Conservation (phyloP, 352 stramenopile species). For the Globisporangium apiculatum region DNA sequence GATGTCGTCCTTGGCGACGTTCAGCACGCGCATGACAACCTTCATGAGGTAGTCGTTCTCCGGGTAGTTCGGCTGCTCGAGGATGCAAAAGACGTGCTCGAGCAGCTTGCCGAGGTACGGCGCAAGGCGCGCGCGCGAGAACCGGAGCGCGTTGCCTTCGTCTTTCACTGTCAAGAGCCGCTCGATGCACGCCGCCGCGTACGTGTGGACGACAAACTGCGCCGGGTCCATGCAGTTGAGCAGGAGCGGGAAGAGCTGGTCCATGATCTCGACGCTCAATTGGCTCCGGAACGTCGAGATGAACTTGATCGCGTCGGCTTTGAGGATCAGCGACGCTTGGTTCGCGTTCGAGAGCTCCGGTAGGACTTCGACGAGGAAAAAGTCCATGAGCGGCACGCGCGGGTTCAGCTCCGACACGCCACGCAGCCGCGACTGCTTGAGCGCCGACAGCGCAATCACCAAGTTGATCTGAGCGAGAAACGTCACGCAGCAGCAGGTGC, state of each 20-base stretch:
- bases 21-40: constrained; percentile 94
- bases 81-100: constrained; percentile 93
- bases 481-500: too few species aligned
- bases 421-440: constrained; percentile 88
- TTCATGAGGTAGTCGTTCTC: constrained; percentile 99
- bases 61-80: constrained; percentile 90
- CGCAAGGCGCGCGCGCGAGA: constrained; percentile 80
- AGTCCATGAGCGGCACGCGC: constrained; percentile 94
- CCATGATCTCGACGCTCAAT: constrained; percentile 89
- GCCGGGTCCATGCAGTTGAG: constrained; percentile 77
- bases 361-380: constrained; percentile 92
- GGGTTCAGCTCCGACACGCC: constrained; percentile 95
- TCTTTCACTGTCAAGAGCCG: constrained; percentile 95
- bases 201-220: constrained; percentile 97
- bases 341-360: constrained; percentile 88
- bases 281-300: constrained; percentile 98
- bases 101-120: constrained; percentile 92
- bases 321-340: constrained; percentile 90
- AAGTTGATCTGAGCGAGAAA: constrained; percentile 72
- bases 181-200: constrained; percentile 95
- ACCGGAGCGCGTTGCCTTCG: constrained; percentile 42
- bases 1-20: constrained; percentile 91
- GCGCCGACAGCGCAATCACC: constrained; percentile 93
- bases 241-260: constrained; percentile 91
- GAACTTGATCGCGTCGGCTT: constrained; percentile 98